phyloP scores from a whole-genome alignment of 106 monocot species.

The Posidonia australis region DNA sequence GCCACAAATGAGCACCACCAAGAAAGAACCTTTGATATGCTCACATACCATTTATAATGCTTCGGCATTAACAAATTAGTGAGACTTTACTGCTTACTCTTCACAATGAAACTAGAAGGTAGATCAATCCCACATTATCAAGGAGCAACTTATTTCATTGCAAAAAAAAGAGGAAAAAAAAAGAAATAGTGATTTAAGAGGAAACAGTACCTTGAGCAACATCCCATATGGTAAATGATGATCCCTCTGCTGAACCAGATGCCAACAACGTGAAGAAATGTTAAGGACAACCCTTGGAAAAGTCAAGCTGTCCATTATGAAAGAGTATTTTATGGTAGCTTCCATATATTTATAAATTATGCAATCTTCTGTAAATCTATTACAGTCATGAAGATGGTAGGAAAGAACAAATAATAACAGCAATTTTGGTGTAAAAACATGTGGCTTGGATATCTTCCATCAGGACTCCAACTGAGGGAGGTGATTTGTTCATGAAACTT shows the following conservation, averaged over 20 bases:
- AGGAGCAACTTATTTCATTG: no score
- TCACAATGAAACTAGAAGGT: no score
- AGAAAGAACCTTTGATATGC: not conserved
- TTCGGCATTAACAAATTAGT: no score
- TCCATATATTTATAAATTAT: no score
- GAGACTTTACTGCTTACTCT: no score
- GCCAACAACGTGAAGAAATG: constrained; percentile 63
- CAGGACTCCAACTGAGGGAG: constrained; percentile 71
- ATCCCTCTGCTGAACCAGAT: constrained; percentile 68
- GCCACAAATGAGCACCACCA: not conserved
- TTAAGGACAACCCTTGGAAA: constrained; percentile 29
- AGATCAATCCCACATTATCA: no score
- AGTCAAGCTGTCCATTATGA: not conserved
- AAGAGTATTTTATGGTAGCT: no score
- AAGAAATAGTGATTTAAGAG: no score
- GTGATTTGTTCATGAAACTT: constrained; percentile 42
- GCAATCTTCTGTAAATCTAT: no score
- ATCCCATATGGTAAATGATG: constrained; percentile 98
- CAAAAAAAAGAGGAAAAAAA: no score
- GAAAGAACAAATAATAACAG: not conserved
- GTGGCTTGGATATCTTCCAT: constrained; percentile 83
- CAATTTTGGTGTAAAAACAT: not conserved
- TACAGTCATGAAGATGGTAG: no score
- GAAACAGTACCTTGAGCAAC: constrained; percentile 68
- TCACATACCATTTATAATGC: no score